Base-by-base conservation (phyloP, 2,329 filamentous ascomycete genomes). In the Waltergamsia citrina region DNA sequence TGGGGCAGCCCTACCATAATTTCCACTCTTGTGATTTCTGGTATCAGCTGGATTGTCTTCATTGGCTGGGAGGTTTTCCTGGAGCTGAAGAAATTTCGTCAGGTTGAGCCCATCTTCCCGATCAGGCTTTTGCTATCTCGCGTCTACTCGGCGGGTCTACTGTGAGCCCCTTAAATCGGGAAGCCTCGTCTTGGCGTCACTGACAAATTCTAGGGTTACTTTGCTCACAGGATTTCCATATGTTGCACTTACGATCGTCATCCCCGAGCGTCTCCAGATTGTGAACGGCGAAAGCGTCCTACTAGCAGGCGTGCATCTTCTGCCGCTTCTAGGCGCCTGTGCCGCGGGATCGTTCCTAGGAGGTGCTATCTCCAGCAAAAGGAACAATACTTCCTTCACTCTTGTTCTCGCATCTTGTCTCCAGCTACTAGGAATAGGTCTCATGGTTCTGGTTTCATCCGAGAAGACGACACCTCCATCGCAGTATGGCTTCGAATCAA, bases 181-280 rank as follows among this genome's bases (percentile, higher is more conserved):
- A 19, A 9, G 12, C n/a, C n/a, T n/a, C n/a, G n/a, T n/a, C n/a
- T n/a, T n/a, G 5, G 5, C n/a, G 6, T 25, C 11, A 10, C 41
- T 51, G 18, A 52, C 38, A n/a, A 15, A 35, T 18, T n/a, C n/a
- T 19, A 74, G 70, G 12, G 64, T 69, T 18, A 76, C 72, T 3
- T 53, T 78, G 12, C 57, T 78, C 14, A 68, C 67, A 1, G 74
- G 74, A 3, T 74, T 71, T 33, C 59, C 67, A 1, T 78, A 76
- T 39, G 66, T 79, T 16, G 58, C 69, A 5, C 59, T 76, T n/a
- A 65, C 72, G 10, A 66, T 78, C 36, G 63, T 68, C 21, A 62
- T 80, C 5, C 74, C 75, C 1, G 70, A 79, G 41, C 58, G 72
- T 6, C 73, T 77, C 32, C 74, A 79, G 39, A 68, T 78, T 24